Evolutionary conservation across 305 asterid genomes (phyloP), one percentile per base, ranked within the genome.

Genomic region (Stenogyne calaminthoides): DNA sequence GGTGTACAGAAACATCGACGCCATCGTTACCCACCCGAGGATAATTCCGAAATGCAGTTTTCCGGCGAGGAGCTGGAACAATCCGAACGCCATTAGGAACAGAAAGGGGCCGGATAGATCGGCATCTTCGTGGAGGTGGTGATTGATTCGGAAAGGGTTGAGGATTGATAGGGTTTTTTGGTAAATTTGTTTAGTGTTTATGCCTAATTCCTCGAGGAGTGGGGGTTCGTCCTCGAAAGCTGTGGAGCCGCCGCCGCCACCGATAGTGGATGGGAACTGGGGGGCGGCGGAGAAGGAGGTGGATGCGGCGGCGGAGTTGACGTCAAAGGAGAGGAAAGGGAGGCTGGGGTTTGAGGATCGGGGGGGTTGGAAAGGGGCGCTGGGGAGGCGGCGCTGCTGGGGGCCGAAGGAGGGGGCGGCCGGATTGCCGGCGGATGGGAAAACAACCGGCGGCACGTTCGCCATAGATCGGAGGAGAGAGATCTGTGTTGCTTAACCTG

Each of bases 11-110:
- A 92, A 90, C 86, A 89, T 66, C 14, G 98, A 88, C 6, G 98
- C 89, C 86, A 92, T 84, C 2, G 94, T 92, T 40, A 92, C 96
- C 98, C 98, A 92, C 3, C 94, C 94, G n/a, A 88, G 84, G 46
- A 88, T 81, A 11, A 88, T 86, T 5, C 94, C 91, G 55, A 88
- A 88, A 57, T 88, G 91, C 16, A 93, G 78, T 75, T 93, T 93
- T 6, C 98, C 97, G 10, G 93, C 98, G 18, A 93, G 89, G 75
- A 93, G 84, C 77, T 93, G 98, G 39, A 93, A 93, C 11, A 93
- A 71, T 9, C 98, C 97, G 72, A 92, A 90, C 1, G 95, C 92
- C 96, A 81, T 83, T 5, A 86, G 86, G 68, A 88, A 86, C 16
- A 88, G 79, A 64, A 88, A 88, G 25, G 93, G 93, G 14, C 91